Evolutionary conservation across 1,284 basidiomycete species (phyloP).

Genomic region (Leucoagaricus sp.): DNA sequence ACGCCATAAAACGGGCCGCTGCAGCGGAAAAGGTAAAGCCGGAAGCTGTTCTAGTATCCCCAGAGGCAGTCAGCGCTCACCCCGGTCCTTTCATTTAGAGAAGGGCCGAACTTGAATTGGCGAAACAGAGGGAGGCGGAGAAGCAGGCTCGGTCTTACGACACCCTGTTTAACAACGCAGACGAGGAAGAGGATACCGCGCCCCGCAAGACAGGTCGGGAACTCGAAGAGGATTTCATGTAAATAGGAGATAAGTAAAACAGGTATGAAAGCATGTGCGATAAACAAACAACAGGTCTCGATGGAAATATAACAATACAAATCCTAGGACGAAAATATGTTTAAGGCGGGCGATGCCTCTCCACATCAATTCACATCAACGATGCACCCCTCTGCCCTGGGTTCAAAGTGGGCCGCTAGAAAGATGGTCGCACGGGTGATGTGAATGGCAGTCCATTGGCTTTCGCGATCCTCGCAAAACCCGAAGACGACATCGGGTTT

Average conservation of each 20-base stretch:
- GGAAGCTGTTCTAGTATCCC: background rate
- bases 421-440: constrained; percentile 9
- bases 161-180: constrained; percentile 49
- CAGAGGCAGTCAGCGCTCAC: background rate
- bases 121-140: constrained; percentile 68
- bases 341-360: too few relatives aligned
- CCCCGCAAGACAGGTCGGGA: constrained; percentile 60
- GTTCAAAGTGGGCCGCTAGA: background rate
- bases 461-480: constrained; percentile 10
- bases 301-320: background rate
- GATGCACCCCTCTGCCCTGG: background rate
- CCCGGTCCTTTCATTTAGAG: constrained; percentile 43
- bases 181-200: constrained; percentile 45
- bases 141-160: constrained; percentile 81
- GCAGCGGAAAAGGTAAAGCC: constrained; percentile 60
- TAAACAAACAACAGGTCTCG: background rate
- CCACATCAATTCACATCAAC: too few relatives aligned
- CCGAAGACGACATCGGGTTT: constrained; percentile 11
- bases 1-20: constrained; percentile 61
- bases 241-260: constrained; percentile 18
- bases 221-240: constrained; percentile 71
- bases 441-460: constrained; percentile 13
- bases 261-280: constrained; percentile 1
- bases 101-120: constrained; percentile 71
- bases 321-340: too few relatives aligned